A percentile compares a stretch with the other conserved stretches of the same genome.
Evolutionary conservation across 352 stramenopile genomes (phyloP).

Genomic region (Phytophthora macrochlamydospora): DNA sequence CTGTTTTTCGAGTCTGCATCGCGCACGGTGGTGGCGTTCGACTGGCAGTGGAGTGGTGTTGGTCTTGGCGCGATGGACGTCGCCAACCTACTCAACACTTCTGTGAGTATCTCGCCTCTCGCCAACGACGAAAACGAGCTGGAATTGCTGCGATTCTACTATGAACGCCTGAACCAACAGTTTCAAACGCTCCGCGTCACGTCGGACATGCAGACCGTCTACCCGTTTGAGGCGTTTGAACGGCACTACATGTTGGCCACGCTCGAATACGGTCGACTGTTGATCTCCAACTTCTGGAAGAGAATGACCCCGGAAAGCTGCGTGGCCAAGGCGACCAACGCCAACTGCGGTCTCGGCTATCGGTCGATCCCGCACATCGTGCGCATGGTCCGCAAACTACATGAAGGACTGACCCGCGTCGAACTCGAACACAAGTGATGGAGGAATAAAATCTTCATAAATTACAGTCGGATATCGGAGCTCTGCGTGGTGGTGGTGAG

Average conservation of each 20-base stretch:
- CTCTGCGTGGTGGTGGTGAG: background rate
- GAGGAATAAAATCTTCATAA: background rate
- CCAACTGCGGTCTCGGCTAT: slow-evolving; percentile 78
- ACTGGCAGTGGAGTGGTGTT: slow-evolving; percentile 76
- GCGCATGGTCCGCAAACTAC: slow-evolving; percentile 57
- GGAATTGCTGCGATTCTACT: slow-evolving; percentile 62
- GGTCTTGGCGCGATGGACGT: slow-evolving; percentile 70
- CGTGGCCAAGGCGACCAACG: slow-evolving; percentile 39
- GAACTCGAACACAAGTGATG: slow-evolving; percentile 32
- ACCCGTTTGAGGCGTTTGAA: slow-evolving; percentile 57
- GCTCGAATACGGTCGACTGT: slow-evolving; percentile 67
- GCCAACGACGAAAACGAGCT: slow-evolving; percentile 29
- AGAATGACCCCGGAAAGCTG: slow-evolving; percentile 54
- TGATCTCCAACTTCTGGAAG: slow-evolving; percentile 72
- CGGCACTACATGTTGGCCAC: slow-evolving; percentile 64
- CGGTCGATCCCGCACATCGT: slow-evolving; percentile 66
- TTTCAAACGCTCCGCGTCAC: slow-evolving; percentile 14
- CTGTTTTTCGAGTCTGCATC: slow-evolving; percentile 60
- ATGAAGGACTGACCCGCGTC: slow-evolving; percentile 39
- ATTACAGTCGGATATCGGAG: background rate
- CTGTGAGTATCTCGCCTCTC: slow-evolving; percentile 56
- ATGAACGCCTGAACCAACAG: slow-evolving; percentile 36
- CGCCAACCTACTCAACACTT: slow-evolving; percentile 74
- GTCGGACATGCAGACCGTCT: slow-evolving; percentile 18
- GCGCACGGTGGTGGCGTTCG: slow-evolving; percentile 60